Percentiles rank a stretch among this genome's conserved stretches.
These are phyloP conservation scores for Diaporthe sp. DNA, from an alignment of 2,329 filamentous ascomycete species.

Conservation along the genomic window DNA sequence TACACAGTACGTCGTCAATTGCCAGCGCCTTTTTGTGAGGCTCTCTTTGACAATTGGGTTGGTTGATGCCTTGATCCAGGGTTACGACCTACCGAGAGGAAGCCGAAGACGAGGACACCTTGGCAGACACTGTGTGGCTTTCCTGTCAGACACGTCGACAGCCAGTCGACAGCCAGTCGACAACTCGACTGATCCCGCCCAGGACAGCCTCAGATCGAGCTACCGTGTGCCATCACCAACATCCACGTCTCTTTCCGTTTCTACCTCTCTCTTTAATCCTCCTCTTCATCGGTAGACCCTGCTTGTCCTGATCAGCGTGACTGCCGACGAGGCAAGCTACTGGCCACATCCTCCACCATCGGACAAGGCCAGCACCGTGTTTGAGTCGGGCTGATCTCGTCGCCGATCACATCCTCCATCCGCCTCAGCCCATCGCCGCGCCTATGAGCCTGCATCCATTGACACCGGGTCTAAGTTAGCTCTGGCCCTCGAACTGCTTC, in stretches of 20 bases:
- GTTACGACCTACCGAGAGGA: not conserved
- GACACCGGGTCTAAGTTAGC: conserved; percentile 6
- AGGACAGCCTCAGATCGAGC: not conserved
- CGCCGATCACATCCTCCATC: conserved; percentile 4
- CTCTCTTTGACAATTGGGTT: not conserved
- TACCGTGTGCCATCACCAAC: not conserved
- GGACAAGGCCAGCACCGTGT: conserved; percentile 22
- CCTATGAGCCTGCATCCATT: not conserved
- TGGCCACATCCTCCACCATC: not conserved
- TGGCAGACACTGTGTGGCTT: not conserved
- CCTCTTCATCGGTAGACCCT: not conserved
- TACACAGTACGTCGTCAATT: not conserved
- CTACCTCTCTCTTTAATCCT: not conserved
- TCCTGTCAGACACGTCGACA: not conserved
- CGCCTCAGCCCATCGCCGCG: not conserved
- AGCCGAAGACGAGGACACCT: not conserved
- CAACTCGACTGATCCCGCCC: not conserved
- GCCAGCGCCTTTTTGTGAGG: not conserved
- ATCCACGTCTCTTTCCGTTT: not conserved
- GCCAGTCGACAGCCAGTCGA: not conserved
- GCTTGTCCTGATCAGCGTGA: conserved; percentile 14
- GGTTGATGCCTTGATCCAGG: not conserved
- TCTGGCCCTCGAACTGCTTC: conserved; percentile 9
- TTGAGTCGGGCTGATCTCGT: conserved; percentile 21
- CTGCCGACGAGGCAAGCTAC: not conserved